Evolutionary conservation across 2,329 filamentous ascomycete genomes (phyloP).

Genomic region (Biscogniauxia sp.): DNA sequence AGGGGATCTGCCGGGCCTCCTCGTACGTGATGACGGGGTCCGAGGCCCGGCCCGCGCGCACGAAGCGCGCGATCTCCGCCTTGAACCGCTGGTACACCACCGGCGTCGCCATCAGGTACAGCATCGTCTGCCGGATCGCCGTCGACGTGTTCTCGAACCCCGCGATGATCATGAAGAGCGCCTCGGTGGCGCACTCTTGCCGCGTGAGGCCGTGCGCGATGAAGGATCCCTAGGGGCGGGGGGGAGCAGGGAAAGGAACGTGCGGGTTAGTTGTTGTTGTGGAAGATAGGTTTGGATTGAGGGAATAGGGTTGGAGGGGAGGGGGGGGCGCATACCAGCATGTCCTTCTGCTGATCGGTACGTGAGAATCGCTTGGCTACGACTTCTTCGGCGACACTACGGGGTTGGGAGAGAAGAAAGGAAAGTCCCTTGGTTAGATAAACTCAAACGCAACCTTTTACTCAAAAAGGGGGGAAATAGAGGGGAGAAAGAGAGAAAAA

Average conservation of each 20-base stretch:
- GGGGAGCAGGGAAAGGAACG: too few relatives aligned
- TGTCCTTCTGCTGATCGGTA: conserved; percentile 9
- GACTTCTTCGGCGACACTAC: conserved; percentile 14
- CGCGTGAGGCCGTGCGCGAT: conserved; percentile 27
- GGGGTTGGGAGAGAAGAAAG: too few relatives aligned
- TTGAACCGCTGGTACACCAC: conserved; percentile 40
- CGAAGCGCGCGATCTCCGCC: conserved; percentile 39
- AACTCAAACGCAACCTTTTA: too few relatives aligned
- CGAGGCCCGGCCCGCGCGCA: conserved; percentile 29
- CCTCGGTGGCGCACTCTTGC: conserved; percentile 26
- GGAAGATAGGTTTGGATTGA: background rate
- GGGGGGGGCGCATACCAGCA: conserved; percentile 16
- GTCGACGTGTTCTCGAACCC: conserved; percentile 50
- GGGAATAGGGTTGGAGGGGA: background rate
- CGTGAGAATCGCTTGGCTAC: conserved; percentile 16
- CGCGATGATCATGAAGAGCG: conserved; percentile 20
- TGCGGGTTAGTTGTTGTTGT: background rate
- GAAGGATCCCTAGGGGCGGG: conserved; percentile 24
- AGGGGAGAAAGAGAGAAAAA: background rate
- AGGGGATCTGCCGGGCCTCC: conserved; percentile 30
- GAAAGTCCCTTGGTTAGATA: too few relatives aligned
- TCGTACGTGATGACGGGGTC: conserved; percentile 21
- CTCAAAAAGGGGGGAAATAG: too few relatives aligned
- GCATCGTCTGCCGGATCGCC: conserved; percentile 44
- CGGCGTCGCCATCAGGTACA: conserved; percentile 45